Percentiles rank a stretch among this genome's conserved stretches.
Evolutionary conservation across 352 stramenopile species (phyloP).

Genomic region (Phytophthora fragariae): DNA sequence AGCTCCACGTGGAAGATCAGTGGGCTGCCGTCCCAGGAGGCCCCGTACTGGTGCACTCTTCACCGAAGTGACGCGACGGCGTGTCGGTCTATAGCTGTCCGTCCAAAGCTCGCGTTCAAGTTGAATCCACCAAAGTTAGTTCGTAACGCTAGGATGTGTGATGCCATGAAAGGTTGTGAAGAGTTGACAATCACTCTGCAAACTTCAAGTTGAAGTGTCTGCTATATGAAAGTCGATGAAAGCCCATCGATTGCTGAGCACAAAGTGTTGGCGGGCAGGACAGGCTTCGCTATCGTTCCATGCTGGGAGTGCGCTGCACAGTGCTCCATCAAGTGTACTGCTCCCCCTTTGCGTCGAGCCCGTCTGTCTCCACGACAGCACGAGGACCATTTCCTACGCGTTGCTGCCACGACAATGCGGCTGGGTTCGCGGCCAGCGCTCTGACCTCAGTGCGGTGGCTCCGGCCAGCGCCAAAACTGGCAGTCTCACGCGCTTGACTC

Average conservation of each 20-base stretch:
- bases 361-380: background rate
- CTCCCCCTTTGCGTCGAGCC: background rate
- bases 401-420: background rate
- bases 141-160: background rate
- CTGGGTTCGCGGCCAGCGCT: background rate
- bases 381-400: background rate
- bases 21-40: conserved; percentile 27
- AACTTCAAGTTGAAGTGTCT: conserved; percentile 8
- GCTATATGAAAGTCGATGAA: background rate
- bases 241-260: background rate
- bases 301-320: background rate
- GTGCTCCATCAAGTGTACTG: background rate
- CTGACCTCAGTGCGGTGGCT: background rate
- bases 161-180: background rate
- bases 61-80: background rate
- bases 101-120: too few relatives aligned
- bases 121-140: too few relatives aligned
- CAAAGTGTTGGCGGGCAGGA: background rate
- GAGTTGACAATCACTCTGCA: conserved; percentile 1
- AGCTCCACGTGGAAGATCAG: conserved; percentile 33
- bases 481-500: background rate
- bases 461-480: background rate
- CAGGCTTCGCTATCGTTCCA: background rate
- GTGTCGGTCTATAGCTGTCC: too few relatives aligned
- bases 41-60: conserved; percentile 14